Percentiles rank a stretch among this genome's conserved stretches.
These are phyloP conservation scores for Ophiostoma sp. DNA, from an alignment of 2,329 filamentous ascomycete species.

Conservation along the genomic window DNA sequence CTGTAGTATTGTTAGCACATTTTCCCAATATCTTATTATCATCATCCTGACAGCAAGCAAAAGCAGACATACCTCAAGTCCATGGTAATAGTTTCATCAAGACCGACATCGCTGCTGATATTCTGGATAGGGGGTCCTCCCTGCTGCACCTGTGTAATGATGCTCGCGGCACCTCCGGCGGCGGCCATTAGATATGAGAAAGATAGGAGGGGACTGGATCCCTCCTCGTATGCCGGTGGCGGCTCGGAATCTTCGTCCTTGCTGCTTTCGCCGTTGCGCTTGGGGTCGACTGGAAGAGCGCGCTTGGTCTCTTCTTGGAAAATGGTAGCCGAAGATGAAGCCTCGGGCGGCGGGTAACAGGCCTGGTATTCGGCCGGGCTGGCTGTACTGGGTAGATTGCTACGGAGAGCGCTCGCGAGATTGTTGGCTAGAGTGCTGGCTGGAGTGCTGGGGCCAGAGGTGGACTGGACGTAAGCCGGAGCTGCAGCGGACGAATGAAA, in stretches of 20 bases:
- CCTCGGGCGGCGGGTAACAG: slow-evolving; percentile 5
- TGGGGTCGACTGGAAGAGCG: slow-evolving; percentile 74
- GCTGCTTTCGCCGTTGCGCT: slow-evolving; percentile 50
- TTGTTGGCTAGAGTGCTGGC: neutral
- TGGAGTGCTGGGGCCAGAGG: slow-evolving; percentile 34
- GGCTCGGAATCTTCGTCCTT: slow-evolving; percentile 85
- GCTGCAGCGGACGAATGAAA: slow-evolving; percentile 44
- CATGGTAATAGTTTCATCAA: slow-evolving; percentile 91
- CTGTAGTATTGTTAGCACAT: slow-evolving; percentile 41
- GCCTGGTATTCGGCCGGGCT: slow-evolving; percentile 7
- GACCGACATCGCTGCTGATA: slow-evolving; percentile 80
- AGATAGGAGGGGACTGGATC: slow-evolving; percentile 81
- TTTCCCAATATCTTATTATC: neutral
- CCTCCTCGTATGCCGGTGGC: slow-evolving; percentile 93
- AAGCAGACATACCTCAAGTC: slow-evolving; percentile 69
- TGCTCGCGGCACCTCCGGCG: slow-evolving; percentile 93
- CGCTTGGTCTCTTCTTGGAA: slow-evolving; percentile 71
- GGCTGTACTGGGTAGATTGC: slow-evolving; percentile 23
- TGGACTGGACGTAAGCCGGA: slow-evolving; percentile 50
- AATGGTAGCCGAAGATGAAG: slow-evolving; percentile 28
- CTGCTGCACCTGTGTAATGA: slow-evolving; percentile 98
- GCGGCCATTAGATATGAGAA: slow-evolving; percentile 98
- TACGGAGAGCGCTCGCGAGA: no score
- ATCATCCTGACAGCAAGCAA: neutral
- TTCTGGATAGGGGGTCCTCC: slow-evolving; percentile 84